Conservation (phyloP, 1,284 basidiomycete genomes). For the Microbotryomycetes sp. region DNA sequence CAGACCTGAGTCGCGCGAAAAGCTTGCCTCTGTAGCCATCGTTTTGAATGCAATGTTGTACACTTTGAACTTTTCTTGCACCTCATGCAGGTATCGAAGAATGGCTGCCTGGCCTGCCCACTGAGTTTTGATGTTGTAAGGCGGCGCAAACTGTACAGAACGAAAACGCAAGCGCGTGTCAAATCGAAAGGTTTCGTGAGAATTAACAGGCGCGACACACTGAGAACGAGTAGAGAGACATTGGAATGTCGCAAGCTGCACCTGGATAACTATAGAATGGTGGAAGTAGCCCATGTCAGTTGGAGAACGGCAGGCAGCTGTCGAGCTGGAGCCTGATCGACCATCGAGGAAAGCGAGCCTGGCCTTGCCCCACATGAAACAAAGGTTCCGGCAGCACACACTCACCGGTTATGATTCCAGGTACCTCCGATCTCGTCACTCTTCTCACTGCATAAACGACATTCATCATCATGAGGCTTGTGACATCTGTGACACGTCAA, state of each 20-base stretch:
- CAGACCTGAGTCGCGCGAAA: constrained; percentile 19
- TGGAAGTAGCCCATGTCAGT: no score
- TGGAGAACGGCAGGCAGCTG: not conserved
- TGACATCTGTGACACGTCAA: not conserved
- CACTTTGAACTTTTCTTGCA: constrained; percentile 14
- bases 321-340: constrained; percentile 1
- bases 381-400: no score
- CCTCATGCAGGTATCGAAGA: constrained; percentile 17
- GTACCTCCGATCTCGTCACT: constrained; percentile 26
- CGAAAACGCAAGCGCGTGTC: not conserved
- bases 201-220: not conserved
- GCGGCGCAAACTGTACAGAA: constrained; percentile 11
- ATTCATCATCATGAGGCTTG: not conserved
- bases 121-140: constrained; percentile 12
- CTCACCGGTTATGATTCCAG: constrained; percentile 13
- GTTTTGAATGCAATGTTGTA: constrained; percentile 26
- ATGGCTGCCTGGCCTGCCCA: constrained; percentile 23
- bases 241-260: constrained; percentile 28
- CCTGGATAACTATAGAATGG: constrained; percentile 22
- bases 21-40: constrained; percentile 14
- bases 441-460: constrained; percentile 14
- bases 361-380: not conserved
- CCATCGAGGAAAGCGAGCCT: no score
- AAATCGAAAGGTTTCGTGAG: not conserved
- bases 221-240: constrained; percentile 31